Evolutionary conservation across 202 grass and related monocot genomes (phyloP).

Genomic region (Digitaria exilis): DNA sequence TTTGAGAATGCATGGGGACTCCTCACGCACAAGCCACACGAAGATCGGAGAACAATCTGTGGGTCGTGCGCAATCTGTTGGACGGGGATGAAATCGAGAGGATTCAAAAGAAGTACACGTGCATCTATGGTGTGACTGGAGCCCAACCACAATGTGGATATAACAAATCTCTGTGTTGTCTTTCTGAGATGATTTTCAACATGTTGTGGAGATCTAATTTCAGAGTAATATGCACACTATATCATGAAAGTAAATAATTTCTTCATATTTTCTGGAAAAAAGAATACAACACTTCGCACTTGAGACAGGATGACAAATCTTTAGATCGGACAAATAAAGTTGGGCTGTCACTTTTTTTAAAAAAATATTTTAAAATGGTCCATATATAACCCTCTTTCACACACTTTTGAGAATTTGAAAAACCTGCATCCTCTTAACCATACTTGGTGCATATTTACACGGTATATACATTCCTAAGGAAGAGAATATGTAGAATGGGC

Average conservation of each 20-base stretch:
- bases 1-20: not conserved
- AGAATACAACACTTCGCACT: not conserved
- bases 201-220: not conserved
- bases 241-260: not conserved
- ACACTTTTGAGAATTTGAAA: not conserved
- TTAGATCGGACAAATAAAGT: not conserved
- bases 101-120: not conserved
- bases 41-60: not conserved
- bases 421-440: not conserved
- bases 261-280: not conserved
- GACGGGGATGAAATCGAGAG: not conserved
- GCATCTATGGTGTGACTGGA: not conserved
- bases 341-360: not conserved
- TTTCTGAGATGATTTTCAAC: not conserved
- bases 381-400: not conserved
- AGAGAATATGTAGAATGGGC: not conserved
- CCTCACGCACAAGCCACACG: not conserved
- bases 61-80: not conserved
- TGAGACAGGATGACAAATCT: not conserved
- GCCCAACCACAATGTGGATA: not conserved
- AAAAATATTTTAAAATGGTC: not conserved
- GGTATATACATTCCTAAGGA: not conserved
- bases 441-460: not conserved
- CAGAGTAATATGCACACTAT: not conserved
- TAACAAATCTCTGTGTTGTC: not conserved